phyloP scores from a whole-genome alignment of 495 filamentous ascomycete species.

The Immersiella caudata region DNA sequence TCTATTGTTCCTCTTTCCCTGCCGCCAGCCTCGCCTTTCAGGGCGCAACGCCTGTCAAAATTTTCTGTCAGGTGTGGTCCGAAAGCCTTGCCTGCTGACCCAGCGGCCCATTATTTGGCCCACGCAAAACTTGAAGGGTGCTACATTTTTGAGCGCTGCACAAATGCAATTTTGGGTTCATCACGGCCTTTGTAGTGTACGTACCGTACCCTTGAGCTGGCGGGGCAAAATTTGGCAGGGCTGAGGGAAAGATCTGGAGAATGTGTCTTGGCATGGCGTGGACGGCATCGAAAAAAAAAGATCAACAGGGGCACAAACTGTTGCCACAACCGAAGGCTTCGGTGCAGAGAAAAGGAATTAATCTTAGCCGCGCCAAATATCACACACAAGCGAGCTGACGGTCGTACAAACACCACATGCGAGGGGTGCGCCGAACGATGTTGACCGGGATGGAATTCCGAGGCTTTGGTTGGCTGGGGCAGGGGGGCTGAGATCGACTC shows the following conservation, averaged over 20 bases:
- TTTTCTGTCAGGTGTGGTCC: neutral
- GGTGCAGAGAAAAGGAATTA: constrained; percentile 13
- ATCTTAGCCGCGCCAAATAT: constrained; percentile 16
- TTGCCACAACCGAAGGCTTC: neutral
- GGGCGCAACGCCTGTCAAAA: neutral
- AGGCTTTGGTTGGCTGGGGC: constrained; percentile 10
- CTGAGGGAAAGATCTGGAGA: constrained; percentile 1
- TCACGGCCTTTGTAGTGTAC: neutral
- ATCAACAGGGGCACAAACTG: neutral
- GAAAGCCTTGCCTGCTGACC: neutral
- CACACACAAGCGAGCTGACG: neutral
- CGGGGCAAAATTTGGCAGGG: constrained; percentile 8
- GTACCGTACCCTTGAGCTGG: constrained; percentile 8
- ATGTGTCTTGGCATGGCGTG: constrained; percentile 12
- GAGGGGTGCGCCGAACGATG: constrained; percentile 2
- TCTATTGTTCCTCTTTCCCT: neutral
- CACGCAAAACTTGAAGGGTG: no score
- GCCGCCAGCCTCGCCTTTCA: constrained; percentile 4
- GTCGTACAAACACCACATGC: neutral
- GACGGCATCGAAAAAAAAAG: neutral
- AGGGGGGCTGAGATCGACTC: constrained; percentile 14
- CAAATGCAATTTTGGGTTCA: neutral
- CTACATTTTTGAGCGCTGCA: neutral
- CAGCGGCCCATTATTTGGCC: constrained; percentile 6
- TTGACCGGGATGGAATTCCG: neutral